Percentiles rank a stretch among this genome's conserved stretches.
These are phyloP conservation scores for Penicillium sp. DNA, from an alignment of 2,329 filamentous ascomycete genomes.

Conservation along the genomic window DNA sequence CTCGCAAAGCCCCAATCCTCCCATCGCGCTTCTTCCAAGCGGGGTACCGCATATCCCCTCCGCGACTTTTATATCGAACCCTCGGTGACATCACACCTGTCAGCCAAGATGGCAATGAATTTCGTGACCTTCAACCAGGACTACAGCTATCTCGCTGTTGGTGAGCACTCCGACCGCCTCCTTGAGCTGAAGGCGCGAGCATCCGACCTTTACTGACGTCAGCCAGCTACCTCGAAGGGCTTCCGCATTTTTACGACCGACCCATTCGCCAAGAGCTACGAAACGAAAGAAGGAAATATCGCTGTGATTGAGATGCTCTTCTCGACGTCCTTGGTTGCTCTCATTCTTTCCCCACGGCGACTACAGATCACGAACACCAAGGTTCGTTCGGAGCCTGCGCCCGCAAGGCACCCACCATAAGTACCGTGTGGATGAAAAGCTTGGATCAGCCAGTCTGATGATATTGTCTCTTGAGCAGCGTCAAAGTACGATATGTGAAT, in stretches of 20 bases:
- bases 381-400: conserved; percentile 53
- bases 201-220: conserved; percentile 16
- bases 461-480: conserved; percentile 46
- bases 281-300: conserved; percentile 91
- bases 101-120: conserved; percentile 73
- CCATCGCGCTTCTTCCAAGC: conserved; percentile 16
- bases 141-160: conserved; percentile 94
- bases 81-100: conserved; percentile 4
- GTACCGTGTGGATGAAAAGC: conserved; percentile 1
- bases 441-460: conserved; percentile 9
- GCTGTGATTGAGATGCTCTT: conserved; percentile 98
- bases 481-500: conserved; percentile 90
- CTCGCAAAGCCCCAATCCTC: conserved; percentile 14
- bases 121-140: conserved; percentile 99
- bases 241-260: conserved; percentile 98
- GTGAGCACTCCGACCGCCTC: conserved; percentile 52
- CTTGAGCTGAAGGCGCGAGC: conserved; percentile 1
- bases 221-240: conserved; percentile 80
- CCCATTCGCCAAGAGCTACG: conserved; percentile 92
- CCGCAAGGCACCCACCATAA: conserved; percentile 8
- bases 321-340: conserved; percentile 91
- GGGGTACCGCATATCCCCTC: conserved; percentile 22
- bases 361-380: conserved; percentile 98
- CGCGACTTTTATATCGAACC: conserved; percentile 19
- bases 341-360: conserved; percentile 87